Base-by-base conservation (phyloP, 768 basidiomycete species). In the Boletus reticuloceps region DNA sequence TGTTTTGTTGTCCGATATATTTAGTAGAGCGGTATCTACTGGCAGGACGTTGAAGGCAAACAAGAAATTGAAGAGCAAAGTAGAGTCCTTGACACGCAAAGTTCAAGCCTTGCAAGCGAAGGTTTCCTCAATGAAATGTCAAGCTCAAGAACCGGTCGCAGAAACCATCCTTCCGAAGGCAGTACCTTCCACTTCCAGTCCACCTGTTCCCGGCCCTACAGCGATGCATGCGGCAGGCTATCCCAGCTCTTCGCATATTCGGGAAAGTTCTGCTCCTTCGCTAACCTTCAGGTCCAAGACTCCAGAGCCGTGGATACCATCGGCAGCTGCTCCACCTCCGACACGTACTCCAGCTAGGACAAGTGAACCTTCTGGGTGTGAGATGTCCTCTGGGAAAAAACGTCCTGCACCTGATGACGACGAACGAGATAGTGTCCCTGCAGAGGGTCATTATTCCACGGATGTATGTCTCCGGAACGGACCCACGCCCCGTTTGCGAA, bases 391-490 rank as follows among this genome's bases (percentile, higher is more conserved):
- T 29, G 84, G 87, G 31, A 85, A 83, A 74, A 91, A 91, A 66
- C 80, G 89, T 12, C 81, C 82, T 22, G 85, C 83, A 27, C 89
- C 90, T 2, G 89, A 91, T 52, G 89, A 91, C 61, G 88, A 87
- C 58, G 88, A 89, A 47, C 73, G 77, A 58, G 64, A 79, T 69
- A 77, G 79, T 50, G 70, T 86, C 27, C 85, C 88, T 25, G 79
- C 81, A 0, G 88, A 91, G 64, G 86, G 88, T 82, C 73, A 85
- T 79, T 37, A 73, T 75, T 70, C 51, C 38, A 64, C 48, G 42
- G 68, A 79, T 27, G 72, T 77, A 20, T 75, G 64, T 52, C 61
- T 53, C 10, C 66, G 73, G 51, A 69, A 71, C 45, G 69, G 70
- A 16, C 86, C 87, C 29, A 71, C 71, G 2, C 89, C 89, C 11